These are phyloP conservation scores for Microascus cirrosus DNA, from an alignment of 2,329 filamentous ascomycete species.

Conservation along the genomic window DNA sequence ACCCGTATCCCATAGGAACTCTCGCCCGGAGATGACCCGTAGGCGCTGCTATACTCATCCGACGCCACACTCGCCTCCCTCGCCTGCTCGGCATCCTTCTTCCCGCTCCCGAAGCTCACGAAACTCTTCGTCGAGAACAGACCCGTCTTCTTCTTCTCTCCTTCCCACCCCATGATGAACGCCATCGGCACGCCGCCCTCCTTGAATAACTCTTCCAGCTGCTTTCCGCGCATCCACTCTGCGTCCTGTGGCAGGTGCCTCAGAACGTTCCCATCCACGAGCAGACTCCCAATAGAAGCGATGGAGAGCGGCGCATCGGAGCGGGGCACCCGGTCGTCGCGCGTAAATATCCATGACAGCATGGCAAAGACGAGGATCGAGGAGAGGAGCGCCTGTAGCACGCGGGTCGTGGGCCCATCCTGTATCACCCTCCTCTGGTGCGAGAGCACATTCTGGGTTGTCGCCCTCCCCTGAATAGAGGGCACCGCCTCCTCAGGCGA, in stretches of 20 bases:
- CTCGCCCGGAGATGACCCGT: neutral
- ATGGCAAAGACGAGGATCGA: conserved; percentile 15
- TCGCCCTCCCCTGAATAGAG: conserved; percentile 7
- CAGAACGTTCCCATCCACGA: conserved; percentile 24
- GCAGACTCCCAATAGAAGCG: conserved; percentile 22
- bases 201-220: conserved; percentile 5
- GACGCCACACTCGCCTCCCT: neutral
- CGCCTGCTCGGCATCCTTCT: neutral
- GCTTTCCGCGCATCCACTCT: conserved; percentile 6
- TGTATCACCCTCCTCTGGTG: conserved; percentile 13
- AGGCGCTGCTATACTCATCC: neutral
- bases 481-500: conserved; percentile 3
- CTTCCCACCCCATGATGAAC: neutral
- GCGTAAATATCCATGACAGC: conserved; percentile 16
- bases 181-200: neutral
- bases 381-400: conserved; percentile 20
- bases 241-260: neutral
- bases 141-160: neutral
- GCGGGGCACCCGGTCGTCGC: conserved; percentile 14
- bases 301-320: conserved; percentile 18
- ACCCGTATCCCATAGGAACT: neutral
- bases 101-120: too few species aligned
- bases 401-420: conserved; percentile 18
- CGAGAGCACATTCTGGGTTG: conserved; percentile 7
- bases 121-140: neutral